Evolutionary conservation across 805 yeast genomes (phyloP), one percentile per base, ranked within the genome.

Genomic region (Candida ascalaphidarum): DNA sequence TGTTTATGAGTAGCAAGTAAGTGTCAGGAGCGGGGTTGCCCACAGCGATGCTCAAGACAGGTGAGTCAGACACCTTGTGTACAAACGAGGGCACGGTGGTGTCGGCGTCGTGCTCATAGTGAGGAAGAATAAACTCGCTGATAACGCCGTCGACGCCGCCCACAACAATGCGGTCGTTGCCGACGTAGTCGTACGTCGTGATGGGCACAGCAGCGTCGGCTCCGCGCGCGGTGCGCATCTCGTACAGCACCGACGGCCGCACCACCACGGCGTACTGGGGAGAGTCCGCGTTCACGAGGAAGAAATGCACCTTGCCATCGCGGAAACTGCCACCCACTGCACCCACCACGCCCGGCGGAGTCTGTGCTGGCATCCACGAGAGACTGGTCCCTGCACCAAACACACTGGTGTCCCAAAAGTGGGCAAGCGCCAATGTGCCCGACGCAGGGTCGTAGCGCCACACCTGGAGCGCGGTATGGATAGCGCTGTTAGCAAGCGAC

Each of bases 81-180:
- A 50, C 33, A 25, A 49, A 62, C 0, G 65, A 58, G 0, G 68
- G 67, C 1, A 44, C 35, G 5, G 31, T 10, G 7, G 43, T 11
- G 15, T 50, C 50, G 4, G 22, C 26, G 9, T 24, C 25, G 3
- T 16, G 23, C 2, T 24, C 29, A 13, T 21, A 24, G 18, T 36
- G 41, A 4, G 70, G 70, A 1, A 74, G 39, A 8, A 62, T 55
- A 33, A 65, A 77, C 41, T 78, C 85, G 0, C 74, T 76, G 7
- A 81, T 50, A 17, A 55, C 56, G 0, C 92, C 92, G 29, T 71
- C 67, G 3, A 60, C 48, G 4, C 72, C 65, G 0, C 88, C 89
- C 17, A 74, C 71, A 2, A 77, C 46, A 2, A 81, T 46, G 9
- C 44, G 55, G 3, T 57, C 52, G 4, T 58, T 41, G 7, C 62